Conservation (phyloP, 2,329 filamentous ascomycete genomes). For the Aspergillus novofumigatus region DNA sequence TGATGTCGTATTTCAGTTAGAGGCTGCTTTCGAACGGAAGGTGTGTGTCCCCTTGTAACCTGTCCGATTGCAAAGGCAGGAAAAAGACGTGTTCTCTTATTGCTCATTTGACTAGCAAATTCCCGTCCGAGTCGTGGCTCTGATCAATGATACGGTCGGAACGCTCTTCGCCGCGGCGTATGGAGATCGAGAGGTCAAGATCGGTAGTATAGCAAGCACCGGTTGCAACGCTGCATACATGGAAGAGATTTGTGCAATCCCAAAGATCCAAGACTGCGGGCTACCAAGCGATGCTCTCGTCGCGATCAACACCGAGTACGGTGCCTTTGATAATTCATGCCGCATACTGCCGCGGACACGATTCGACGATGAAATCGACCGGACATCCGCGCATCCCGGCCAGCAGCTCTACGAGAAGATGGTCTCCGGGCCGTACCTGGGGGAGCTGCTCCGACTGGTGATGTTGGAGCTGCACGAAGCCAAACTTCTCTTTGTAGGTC, state of each 20-base stretch:
- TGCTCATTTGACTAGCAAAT: conserved; percentile 55
- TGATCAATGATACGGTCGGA: conserved; percentile 97
- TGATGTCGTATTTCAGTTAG: conserved; percentile 85
- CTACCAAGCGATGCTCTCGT: conserved; percentile 78
- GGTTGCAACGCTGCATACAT: conserved; percentile 98
- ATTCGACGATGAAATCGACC: conserved; percentile 71
- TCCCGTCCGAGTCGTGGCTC: conserved; percentile 84
- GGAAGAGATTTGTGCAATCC: conserved; percentile 85
- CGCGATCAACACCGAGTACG: conserved; percentile 97
- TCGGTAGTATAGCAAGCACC: conserved; percentile 97
- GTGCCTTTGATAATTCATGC: conserved; percentile 76
- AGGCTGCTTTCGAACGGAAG: conserved; percentile 67
- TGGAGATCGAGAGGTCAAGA: conserved; percentile 84
- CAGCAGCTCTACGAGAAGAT: conserved; percentile 96
- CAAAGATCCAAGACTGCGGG: conserved; percentile 89
- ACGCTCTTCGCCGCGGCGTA: conserved; percentile 95
- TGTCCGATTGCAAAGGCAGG: not conserved
- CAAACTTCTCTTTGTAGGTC: conserved; percentile 69
- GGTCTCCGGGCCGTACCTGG: conserved; percentile 88
- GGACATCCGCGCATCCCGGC: conserved; percentile 81
- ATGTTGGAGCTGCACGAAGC: conserved; percentile 78
- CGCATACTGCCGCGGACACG: not conserved
- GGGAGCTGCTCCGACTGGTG: conserved; percentile 84
- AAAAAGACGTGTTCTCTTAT: conserved; percentile 12
- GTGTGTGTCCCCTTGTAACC: conserved; percentile 47